phyloP scores from a whole-genome alignment of 2,329 filamentous ascomycete species.

The Emericellopsis cladophorae region DNA sequence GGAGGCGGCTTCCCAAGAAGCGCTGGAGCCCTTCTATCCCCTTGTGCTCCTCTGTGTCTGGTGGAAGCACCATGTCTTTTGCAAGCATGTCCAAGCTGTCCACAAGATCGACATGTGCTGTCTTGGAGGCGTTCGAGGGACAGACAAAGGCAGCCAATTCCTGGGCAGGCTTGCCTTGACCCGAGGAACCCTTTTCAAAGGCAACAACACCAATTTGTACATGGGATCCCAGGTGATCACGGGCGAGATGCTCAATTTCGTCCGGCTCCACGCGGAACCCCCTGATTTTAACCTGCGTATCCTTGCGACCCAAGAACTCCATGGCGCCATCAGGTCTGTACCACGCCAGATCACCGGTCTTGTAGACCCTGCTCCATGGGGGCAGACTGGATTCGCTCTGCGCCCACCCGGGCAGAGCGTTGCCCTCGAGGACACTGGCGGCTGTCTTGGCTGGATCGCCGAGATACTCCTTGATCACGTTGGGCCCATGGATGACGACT shows the following conservation, averaged over 20 bases:
- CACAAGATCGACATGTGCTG: too few relatives aligned
- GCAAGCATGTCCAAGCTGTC: too few relatives aligned
- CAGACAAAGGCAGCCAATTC: too few relatives aligned
- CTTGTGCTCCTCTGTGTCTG: too few relatives aligned
- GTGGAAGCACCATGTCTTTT: too few relatives aligned
- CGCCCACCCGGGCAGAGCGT: constrained; percentile 1
- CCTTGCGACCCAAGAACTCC: constrained; percentile 33
- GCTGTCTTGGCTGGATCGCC: constrained; percentile 9
- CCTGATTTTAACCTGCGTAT: constrained; percentile 3
- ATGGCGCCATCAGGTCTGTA: constrained; percentile 26
- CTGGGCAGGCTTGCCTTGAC: neutral
- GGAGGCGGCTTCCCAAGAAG: neutral
- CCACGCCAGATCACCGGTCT: constrained; percentile 31
- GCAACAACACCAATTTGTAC: neutral
- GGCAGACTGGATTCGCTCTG: constrained; percentile 15
- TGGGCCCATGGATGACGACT: constrained; percentile 12
- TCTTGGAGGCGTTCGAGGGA: too few relatives aligned
- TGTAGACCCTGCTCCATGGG: constrained; percentile 17
- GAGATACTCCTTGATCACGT: constrained; percentile 11
- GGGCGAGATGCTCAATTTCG: constrained; percentile 2
- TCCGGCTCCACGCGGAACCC: constrained; percentile 2
- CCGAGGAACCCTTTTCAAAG: neutral
- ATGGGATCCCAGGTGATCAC: neutral
- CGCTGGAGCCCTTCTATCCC: too few relatives aligned
- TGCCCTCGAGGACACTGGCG: neutral